These are phyloP conservation scores for Globisporangium lucens DNA, from an alignment of 352 stramenopile species.

Conservation along the genomic window DNA sequence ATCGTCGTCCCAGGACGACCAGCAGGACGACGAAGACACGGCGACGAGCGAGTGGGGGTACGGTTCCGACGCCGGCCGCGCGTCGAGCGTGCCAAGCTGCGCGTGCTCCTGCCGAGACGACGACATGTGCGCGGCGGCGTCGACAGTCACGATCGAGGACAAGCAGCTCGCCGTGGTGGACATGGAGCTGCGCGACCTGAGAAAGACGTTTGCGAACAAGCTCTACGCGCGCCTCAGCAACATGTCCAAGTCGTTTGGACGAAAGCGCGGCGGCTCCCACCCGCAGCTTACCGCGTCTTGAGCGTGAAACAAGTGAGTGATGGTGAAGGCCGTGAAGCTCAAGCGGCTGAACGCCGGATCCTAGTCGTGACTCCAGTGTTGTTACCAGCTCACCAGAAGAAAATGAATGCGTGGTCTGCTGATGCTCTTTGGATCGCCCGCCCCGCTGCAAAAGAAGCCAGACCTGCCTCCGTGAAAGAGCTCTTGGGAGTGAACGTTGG, in stretches of 20 bases:
- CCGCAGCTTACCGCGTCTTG: constrained; percentile 18
- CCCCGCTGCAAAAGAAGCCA: neutral
- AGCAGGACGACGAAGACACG: constrained; percentile 34
- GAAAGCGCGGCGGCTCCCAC: constrained; percentile 19
- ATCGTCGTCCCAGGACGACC: constrained; percentile 25
- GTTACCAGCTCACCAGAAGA: neutral
- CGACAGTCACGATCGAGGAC: constrained; percentile 54
- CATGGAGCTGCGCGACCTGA: constrained; percentile 56
- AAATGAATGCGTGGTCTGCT: neutral
- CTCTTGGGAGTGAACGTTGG: constrained; percentile 16
- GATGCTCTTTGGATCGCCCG: neutral
- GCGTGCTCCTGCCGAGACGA: constrained; percentile 41
- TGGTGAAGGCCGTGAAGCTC: neutral
- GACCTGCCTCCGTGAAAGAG: neutral
- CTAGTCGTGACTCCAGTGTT: neutral
- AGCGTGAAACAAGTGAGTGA: neutral
- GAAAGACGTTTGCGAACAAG: constrained; percentile 59
- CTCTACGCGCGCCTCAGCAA: constrained; percentile 49
- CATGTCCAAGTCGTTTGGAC: constrained; percentile 32
- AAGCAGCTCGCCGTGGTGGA: constrained; percentile 68
- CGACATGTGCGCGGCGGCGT: constrained; percentile 40
- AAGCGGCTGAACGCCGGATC: neutral
- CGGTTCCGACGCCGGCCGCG: constrained; percentile 30
- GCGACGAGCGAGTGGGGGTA: constrained; percentile 36
- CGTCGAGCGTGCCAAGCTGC: constrained; percentile 42